Evolutionary conservation across 2,329 filamentous ascomycete species (phyloP).

Genomic region (Aspergillus sp.): DNA sequence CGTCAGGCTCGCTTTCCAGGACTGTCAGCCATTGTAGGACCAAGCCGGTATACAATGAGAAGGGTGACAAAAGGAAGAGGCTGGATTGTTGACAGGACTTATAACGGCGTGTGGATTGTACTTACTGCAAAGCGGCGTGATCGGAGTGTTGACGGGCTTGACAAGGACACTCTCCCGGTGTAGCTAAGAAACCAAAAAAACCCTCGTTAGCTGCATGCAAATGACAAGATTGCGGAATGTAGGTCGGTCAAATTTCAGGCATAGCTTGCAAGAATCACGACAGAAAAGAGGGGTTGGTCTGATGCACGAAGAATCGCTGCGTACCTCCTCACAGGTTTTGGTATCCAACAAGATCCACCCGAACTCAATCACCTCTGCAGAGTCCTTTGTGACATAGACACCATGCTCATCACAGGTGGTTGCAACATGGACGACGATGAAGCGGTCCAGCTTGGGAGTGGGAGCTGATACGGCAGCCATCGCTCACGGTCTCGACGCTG

Average conservation of each 20-base stretch:
- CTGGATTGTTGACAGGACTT: conserved; percentile 5
- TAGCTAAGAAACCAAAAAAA: conserved; percentile 57
- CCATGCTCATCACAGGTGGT: conserved; percentile 99
- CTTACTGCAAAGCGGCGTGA: conserved; percentile 98
- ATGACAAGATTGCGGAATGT: conserved; percentile 19
- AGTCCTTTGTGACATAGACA: conserved; percentile 99
- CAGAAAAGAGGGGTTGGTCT: conserved; percentile 4
- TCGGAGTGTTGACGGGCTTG: conserved; percentile 97
- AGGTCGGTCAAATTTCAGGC: not conserved
- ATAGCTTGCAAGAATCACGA: not conserved
- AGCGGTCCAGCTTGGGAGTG: conserved; percentile 83
- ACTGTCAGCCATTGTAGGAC: conserved; percentile 28
- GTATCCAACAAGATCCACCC: conserved; percentile 96
- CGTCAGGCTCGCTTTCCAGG: conserved; percentile 77
- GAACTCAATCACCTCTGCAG: conserved; percentile 97
- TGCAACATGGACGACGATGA: conserved; percentile 96
- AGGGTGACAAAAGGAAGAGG: not conserved
- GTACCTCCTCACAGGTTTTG: conserved; percentile 88
- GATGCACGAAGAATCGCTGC: conserved; percentile 29
- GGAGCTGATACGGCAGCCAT: conserved; percentile 49
- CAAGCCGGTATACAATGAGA: conserved; percentile 20
- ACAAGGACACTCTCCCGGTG: conserved; percentile 95
- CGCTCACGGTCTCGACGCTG: conserved; percentile 21
- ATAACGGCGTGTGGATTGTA: conserved; percentile 34
- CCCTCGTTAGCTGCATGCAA: conserved; percentile 24